phyloP scores from a whole-genome alignment of 305 asterid genomes.

The Euphrasia arctica region DNA sequence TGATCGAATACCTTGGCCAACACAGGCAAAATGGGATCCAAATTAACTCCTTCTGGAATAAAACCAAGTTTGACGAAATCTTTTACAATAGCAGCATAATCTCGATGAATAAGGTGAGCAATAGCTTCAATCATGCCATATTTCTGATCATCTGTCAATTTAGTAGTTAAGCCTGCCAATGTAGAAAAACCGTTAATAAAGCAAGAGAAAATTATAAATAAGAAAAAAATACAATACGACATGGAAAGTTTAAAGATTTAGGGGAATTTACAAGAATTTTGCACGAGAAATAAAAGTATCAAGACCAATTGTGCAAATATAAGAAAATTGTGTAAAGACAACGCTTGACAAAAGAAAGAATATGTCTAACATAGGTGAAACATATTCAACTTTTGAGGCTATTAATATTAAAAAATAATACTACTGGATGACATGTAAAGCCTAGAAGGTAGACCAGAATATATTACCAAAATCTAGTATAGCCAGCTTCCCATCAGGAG shows the following conservation, averaged over 20 bases:
- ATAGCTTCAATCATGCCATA: constrained; percentile 99
- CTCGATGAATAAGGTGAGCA: constrained; percentile 98
- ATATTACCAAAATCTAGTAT: constrained; percentile 88
- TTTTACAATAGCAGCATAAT: constrained; percentile 89
- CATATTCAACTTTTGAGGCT: background rate
- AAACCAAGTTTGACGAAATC: constrained; percentile 93
- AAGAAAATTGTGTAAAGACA: constrained; percentile 1
- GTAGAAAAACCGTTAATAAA: constrained; percentile 23
- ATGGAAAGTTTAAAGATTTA: background rate
- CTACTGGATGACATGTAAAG: constrained; percentile 12
- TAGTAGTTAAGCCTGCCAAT: constrained; percentile 89
- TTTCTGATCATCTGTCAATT: constrained; percentile 91
- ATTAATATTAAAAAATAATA: constrained; percentile 11
- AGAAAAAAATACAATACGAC: background rate
- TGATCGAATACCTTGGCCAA: constrained; percentile 98
- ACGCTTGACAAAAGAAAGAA: background rate
- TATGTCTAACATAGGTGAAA: constrained; percentile 8
- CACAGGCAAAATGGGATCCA: constrained; percentile 94
- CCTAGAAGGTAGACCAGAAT: constrained; percentile 9
- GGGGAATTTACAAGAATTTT: background rate
- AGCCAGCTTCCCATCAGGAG: constrained; percentile 97
- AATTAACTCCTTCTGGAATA: constrained; percentile 89
- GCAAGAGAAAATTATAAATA: constrained; percentile 10
- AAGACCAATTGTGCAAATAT: constrained; percentile 3
- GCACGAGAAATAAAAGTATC: background rate